Evolutionary conservation across 768 basidiomycete species (phyloP).

Genomic region (Boletus tomentosulus): DNA sequence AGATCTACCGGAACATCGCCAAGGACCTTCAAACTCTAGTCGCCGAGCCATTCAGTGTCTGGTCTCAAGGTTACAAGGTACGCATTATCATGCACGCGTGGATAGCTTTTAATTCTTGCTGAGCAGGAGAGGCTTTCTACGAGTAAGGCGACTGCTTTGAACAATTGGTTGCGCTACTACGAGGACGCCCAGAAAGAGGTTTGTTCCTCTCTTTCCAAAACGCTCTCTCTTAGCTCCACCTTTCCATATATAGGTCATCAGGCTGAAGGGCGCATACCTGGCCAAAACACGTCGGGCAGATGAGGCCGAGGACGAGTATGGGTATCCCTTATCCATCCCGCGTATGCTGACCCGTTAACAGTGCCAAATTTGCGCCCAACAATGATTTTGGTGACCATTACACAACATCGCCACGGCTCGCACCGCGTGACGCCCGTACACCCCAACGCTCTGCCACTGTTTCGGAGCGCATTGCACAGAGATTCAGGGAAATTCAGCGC

Average conservation of each 20-base stretch:
- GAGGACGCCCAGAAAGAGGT: constrained; percentile 68
- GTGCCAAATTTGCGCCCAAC: constrained; percentile 85
- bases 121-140: constrained; percentile 58
- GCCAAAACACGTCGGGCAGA: constrained; percentile 80
- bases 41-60: constrained; percentile 73
- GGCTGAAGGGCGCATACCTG: constrained; percentile 74
- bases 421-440: constrained; percentile 50
- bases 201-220: constrained; percentile 5
- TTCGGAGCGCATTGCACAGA: constrained; percentile 80
- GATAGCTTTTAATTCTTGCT: constrained; percentile 13
- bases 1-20: constrained; percentile 65
- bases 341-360: constrained; percentile 30
- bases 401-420: constrained; percentile 71
- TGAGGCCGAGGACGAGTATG: constrained; percentile 92
- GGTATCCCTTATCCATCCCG: constrained; percentile 7
- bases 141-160: constrained; percentile 54
- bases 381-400: constrained; percentile 62
- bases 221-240: background rate
- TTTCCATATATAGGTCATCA: constrained; percentile 39
- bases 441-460: constrained; percentile 73
- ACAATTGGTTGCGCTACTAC: constrained; percentile 66
- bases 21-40: constrained; percentile 74
- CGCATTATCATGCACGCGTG: constrained; percentile 1
- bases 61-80: constrained; percentile 76
- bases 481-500: constrained; percentile 76